phyloP scores from a whole-genome alignment of 139 green algal species.

The Ettlia oleoabundans region DNA sequence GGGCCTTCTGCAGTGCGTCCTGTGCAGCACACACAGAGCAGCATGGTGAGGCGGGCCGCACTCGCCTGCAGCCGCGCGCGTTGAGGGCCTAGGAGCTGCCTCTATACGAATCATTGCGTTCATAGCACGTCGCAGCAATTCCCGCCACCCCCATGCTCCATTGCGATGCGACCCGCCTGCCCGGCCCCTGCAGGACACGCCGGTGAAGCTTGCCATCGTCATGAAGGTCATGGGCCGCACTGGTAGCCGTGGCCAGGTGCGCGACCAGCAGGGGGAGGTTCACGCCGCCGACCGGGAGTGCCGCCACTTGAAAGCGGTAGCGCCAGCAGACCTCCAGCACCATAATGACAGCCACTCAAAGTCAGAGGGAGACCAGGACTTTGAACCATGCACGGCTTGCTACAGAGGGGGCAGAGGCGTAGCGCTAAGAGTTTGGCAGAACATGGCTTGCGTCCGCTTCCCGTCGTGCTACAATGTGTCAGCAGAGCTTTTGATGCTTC shows the following conservation, averaged over 20 bases:
- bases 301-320: too few species aligned
- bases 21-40: background rate
- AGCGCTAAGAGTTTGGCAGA: too few species aligned
- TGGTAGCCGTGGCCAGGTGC: slow-evolving; percentile 95
- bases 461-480: too few species aligned
- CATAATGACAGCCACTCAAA: too few species aligned
- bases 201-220: slow-evolving; percentile 98
- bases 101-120: too few species aligned
- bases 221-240: slow-evolving; percentile 99
- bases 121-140: background rate
- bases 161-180: background rate
- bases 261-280: background rate
- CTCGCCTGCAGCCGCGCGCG: background rate
- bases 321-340: too few species aligned
- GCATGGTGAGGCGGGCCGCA: background rate
- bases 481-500: too few species aligned
- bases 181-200: slow-evolving; percentile 72
- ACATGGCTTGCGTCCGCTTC: too few species aligned
- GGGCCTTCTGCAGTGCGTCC: background rate
- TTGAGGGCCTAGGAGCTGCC: too few species aligned
- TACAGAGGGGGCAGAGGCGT: too few species aligned
- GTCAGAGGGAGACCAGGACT: too few species aligned
- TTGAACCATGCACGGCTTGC: too few species aligned
- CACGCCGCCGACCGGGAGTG: background rate
- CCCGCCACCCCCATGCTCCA: background rate